Base-by-base conservation (phyloP, 768 basidiomycete species). In the Boletus insuetus region DNA sequence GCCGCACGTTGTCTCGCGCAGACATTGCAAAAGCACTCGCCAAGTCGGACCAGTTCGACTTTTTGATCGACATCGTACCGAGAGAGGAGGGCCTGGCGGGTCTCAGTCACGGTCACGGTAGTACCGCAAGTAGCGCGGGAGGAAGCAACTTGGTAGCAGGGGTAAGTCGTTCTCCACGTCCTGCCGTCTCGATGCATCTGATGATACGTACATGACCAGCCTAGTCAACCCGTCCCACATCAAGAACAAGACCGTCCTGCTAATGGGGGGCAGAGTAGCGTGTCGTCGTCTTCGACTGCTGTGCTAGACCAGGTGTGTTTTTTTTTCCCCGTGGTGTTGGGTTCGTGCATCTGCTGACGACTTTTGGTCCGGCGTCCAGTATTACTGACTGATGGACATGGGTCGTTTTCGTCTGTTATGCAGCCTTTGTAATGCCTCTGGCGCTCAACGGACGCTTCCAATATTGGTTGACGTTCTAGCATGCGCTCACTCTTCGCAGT, bases 11-110 rank as follows among this genome's bases (percentile, higher is more conserved):
- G 19, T 94, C 93, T 11, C 86, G 93, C 45, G 86, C 91, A 13
- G 95, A 98, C 73, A 94, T 99, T 50, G 89, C 94, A 7, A 91
- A 93, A 65, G 96, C 95, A 0, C 80, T 97, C 56, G 83, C 84
- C 64, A 93, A 94, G 71, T 90, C 89, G 5, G 96, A 98, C 74
- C 94, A 95, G 70, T 98, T 98, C 64, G 96, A 98, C 75, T 98
- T 98, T 67, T 77, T 98, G 54, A 96, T 98, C 68, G 96, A 98
- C 71, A 93, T 97, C 54, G 87, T 96, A 1, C 95, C 95, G 0
- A 77, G 94, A 41, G 95, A 96, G 55, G 90, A 92, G 55, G 70
- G 69, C 0, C 24, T 70, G 24, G 59, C 60, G 0, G 69, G 63
- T 4, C 60, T 70, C 4, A 55, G 44, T 24, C 69, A 35, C 8